phyloP scores from a whole-genome alignment of 805 yeast genomes.

The Metschnikowia borealis region DNA sequence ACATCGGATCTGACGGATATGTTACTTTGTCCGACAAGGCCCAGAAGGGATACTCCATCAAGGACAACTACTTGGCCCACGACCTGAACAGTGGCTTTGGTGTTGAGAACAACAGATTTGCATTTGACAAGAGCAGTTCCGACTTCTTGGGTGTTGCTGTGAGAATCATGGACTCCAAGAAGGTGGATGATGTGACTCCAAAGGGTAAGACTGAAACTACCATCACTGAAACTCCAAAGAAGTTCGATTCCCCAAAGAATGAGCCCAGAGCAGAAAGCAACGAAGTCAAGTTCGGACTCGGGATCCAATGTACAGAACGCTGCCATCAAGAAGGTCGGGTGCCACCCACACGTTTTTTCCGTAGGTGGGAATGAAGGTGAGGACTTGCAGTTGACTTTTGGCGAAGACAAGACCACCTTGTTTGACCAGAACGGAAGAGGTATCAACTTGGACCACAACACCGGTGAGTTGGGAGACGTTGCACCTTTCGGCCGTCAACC shows the following conservation, averaged over 20 bases:
- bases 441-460: slow-evolving; percentile 23
- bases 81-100: background rate
- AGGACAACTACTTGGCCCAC: background rate
- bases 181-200: slow-evolving; percentile 2
- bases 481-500: slow-evolving; percentile 30
- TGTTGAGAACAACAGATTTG: slow-evolving; percentile 1
- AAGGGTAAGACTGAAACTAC: background rate
- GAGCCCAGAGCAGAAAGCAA: background rate
- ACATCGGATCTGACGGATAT: background rate
- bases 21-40: background rate
- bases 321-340: slow-evolving; percentile 25
- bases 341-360: slow-evolving; percentile 31
- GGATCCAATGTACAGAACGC: slow-evolving; percentile 26
- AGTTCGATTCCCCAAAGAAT: too few species aligned
- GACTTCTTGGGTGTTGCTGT: slow-evolving; percentile 9
- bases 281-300: slow-evolving; percentile 18
- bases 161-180: slow-evolving; percentile 1
- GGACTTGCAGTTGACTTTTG: slow-evolving; percentile 12
- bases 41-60: background rate
- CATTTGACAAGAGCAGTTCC: background rate
- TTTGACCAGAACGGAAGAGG: slow-evolving; percentile 31
- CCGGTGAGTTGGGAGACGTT: slow-evolving; percentile 33
- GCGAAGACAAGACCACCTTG: slow-evolving; percentile 7
- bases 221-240: background rate
- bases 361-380: slow-evolving; percentile 32